Conservation (phyloP, 2,329 filamentous ascomycete genomes). For the Cladosporium sp. region DNA sequence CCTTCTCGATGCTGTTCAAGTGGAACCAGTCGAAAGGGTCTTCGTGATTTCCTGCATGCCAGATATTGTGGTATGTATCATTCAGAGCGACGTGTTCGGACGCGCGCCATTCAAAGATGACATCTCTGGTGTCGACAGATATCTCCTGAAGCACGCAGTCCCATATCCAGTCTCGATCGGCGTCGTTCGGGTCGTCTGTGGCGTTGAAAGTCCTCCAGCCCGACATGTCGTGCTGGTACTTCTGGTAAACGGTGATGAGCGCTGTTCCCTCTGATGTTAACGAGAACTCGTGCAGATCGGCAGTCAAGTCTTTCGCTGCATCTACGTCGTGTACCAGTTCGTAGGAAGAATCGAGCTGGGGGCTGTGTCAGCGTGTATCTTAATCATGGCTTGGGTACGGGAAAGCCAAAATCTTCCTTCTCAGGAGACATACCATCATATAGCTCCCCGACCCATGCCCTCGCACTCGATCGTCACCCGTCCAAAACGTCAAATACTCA, state of each 20-base stretch:
- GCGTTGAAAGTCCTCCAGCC: constrained; percentile 25
- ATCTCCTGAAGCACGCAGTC: constrained; percentile 26
- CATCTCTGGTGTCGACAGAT: constrained; percentile 5
- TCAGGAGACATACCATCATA: constrained; percentile 18
- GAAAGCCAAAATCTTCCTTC: too few relatives aligned
- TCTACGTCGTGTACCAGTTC: constrained; percentile 32
- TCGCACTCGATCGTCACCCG: constrained; percentile 27
- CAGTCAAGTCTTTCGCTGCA: constrained; percentile 30
- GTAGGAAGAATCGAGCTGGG: constrained; percentile 19
- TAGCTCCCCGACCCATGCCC: constrained; percentile 25
- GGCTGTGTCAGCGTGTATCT: not conserved
- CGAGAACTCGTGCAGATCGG: constrained; percentile 39
- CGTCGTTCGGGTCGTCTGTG: constrained; percentile 23
- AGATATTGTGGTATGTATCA: constrained; percentile 32
- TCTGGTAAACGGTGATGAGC: constrained; percentile 35
- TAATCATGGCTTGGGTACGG: too few relatives aligned
- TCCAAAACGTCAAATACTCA: constrained; percentile 31
- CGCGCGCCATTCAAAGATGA: constrained; percentile 13
- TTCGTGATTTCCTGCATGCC: constrained; percentile 29
- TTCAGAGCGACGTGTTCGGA: constrained; percentile 45
- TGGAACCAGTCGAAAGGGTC: constrained; percentile 46
- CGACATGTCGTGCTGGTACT: constrained; percentile 10
- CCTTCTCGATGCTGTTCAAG: constrained; percentile 50
- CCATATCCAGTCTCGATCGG: constrained; percentile 23
- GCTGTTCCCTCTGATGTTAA: constrained; percentile 36